Base-by-base conservation (phyloP, 441 rosid genomes). In the Erodium moschatum region DNA sequence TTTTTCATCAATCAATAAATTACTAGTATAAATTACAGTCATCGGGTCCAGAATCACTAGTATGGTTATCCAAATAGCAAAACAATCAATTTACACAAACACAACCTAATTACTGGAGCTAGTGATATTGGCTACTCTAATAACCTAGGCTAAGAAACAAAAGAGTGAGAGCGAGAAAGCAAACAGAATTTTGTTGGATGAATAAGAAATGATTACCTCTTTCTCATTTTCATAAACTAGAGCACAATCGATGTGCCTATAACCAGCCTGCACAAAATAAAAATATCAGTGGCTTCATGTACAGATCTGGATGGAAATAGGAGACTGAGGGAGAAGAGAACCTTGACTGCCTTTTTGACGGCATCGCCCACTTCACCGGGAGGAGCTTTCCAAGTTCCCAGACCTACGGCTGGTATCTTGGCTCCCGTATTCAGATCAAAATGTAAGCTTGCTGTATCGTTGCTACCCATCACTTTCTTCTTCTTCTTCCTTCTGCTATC, bases 381-480 rank as follows among this genome's bases (percentile, higher is more conserved):
- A 46, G 77, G 75, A 58, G 86, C 82, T 68, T 81, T 80, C 86
- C 87, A 78, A 1, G 87, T 84, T 65, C 88, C 90, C 6, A 84
- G 79, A 19, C 86, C 86, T 69, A 80, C 79, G 1, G 81, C 75
- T 1, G 87, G 86, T 12, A 84, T 81, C 76, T 78, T 84, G 48
- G 86, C 83, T 29, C 85, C 85, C 0, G 86, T 82, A 66, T 84
- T 86, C 19, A 86, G 83, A 50, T 81, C 81, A 42, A 82, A 83
- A 70, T 62, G 76, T 1, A 35, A 61, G 9, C 56, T 48, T n/a
- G 6, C 56, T 48, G 56, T 48, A 13, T 48, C 56, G n/a, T 48
- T 48, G 18, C 56, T 48, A 48, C 15, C 56, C 56, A 48, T 48
- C 42, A 48, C 15, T 48, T 2, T 4, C 56, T 48, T 48, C 56